Percentiles rank a stretch among this genome's conserved stretches.
These are phyloP conservation scores for Perkinsus chesapeaki DNA, from an alignment of 169 alveolate species.

Conservation along the genomic window DNA sequence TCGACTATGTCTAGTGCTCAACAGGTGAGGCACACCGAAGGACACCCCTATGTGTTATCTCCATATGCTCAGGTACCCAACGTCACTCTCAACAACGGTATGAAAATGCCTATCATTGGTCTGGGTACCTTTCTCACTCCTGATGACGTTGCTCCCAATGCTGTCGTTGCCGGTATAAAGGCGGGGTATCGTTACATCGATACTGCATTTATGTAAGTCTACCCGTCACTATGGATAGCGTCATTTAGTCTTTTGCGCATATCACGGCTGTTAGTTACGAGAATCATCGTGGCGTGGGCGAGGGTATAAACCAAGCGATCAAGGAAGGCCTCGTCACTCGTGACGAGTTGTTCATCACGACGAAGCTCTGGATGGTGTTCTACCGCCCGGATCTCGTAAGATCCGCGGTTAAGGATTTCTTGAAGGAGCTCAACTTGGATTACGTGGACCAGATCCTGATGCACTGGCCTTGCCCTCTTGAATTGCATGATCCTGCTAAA, in stretches of 20 bases:
- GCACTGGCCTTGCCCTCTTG: slow-evolving; percentile 55
- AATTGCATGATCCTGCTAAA: background rate
- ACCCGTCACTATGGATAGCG: too few species aligned
- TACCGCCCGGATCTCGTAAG: background rate
- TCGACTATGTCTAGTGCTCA: too few species aligned
- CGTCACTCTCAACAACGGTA: background rate
- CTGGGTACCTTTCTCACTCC: background rate
- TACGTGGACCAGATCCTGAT: slow-evolving; percentile 50
- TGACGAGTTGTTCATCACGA: slow-evolving; percentile 53
- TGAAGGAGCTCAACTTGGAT: slow-evolving; percentile 16
- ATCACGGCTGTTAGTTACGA: slow-evolving; percentile 22
- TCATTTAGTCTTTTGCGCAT: background rate
- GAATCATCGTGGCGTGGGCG: slow-evolving; percentile 58
- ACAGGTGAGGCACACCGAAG: too few species aligned
- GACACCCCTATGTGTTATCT: too few species aligned
- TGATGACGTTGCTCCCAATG: background rate
- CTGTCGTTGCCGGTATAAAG: slow-evolving; percentile 9
- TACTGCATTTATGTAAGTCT: slow-evolving; percentile 34
- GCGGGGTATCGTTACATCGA: slow-evolving; percentile 52
- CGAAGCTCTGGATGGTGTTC: slow-evolving; percentile 40
- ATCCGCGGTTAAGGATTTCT: background rate
- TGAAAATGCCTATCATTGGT: background rate
- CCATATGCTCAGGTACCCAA: too few species aligned
- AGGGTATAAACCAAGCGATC: slow-evolving; percentile 42
- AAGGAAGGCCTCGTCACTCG: slow-evolving; percentile 46